Conservation (phyloP, 805 yeast genomes). For the Cyberlindnera bimundalis region DNA sequence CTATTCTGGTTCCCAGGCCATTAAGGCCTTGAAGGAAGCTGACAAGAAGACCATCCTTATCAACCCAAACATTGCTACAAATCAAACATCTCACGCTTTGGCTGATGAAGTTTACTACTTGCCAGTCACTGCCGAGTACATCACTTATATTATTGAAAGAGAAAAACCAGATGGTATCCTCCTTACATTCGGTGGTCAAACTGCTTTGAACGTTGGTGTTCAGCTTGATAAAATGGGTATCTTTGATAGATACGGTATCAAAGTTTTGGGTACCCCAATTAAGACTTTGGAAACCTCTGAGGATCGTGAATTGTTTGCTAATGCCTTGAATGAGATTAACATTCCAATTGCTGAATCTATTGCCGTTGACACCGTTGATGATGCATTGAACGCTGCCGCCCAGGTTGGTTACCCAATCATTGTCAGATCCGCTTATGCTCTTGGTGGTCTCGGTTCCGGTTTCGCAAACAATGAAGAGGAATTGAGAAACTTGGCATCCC, state of each 20-base stretch:
- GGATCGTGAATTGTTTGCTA: conserved; percentile 94
- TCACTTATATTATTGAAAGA: conserved; percentile 90
- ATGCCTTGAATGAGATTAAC: conserved; percentile 90
- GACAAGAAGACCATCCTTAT: conserved; percentile 80
- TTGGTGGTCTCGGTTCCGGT: conserved; percentile 98
- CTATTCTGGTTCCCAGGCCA: conserved; percentile 96
- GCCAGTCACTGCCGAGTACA: conserved; percentile 96
- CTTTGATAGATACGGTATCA: conserved; percentile 83
- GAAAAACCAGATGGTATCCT: conserved; percentile 96
- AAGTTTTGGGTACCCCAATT: conserved; percentile 97
- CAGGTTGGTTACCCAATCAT: conserved; percentile 91
- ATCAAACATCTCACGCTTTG: conserved; percentile 90
- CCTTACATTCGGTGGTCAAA: conserved; percentile 98
- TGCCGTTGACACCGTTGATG: conserved; percentile 92
- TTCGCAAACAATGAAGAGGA: conserved; percentile 84
- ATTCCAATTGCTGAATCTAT: conserved; percentile 96
- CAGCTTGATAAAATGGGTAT: conserved; percentile 93
- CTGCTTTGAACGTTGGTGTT: conserved; percentile 94
- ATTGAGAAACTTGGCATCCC: conserved; percentile 82
- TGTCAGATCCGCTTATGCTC: conserved; percentile 95
- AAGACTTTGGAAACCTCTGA: conserved; percentile 94
- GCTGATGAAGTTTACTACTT: conserved; percentile 95
- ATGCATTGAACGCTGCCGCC: conserved; percentile 87
- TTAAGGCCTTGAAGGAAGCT: conserved; percentile 91
- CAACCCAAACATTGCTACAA: conserved; percentile 95